Evolutionary conservation across 192 early-diverging fungal species (phyloP).

Genomic region (Mortierella hygrophila): DNA sequence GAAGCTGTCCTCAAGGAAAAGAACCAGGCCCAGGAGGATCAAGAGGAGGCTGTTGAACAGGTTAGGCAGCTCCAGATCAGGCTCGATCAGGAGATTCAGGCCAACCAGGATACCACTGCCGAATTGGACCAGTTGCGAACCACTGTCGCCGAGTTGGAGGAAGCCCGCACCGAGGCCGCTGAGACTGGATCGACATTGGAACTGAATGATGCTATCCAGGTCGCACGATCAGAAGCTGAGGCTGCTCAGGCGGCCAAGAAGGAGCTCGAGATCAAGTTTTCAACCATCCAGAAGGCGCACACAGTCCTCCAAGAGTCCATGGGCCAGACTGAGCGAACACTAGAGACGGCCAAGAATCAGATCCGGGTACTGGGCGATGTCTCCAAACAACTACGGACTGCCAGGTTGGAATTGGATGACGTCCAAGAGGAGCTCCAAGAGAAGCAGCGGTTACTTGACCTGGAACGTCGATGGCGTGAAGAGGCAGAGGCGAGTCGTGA

Average conservation of each 20-base stretch:
- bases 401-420: slow-evolving; percentile 25
- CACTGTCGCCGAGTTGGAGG: slow-evolving; percentile 22
- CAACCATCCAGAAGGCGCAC: not conserved
- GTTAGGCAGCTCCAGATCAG: not conserved
- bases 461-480: slow-evolving; percentile 35
- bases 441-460: slow-evolving; percentile 23
- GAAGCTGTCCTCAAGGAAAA: slow-evolving; percentile 38
- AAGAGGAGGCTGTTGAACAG: slow-evolving; percentile 29
- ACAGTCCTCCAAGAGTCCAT: slow-evolving; percentile 12
- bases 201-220: not conserved
- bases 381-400: not conserved
- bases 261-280: not conserved
- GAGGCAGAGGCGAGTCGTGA: slow-evolving; percentile 31
- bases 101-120: slow-evolving; percentile 17
- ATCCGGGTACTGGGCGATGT: slow-evolving; percentile 13
- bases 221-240: not conserved
- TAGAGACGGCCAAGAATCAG: slow-evolving; percentile 14
- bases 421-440: slow-evolving; percentile 34
- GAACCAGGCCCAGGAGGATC: slow-evolving; percentile 38
- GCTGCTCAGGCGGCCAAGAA: not conserved
- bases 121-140: slow-evolving; percentile 22
- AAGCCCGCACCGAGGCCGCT: not conserved
- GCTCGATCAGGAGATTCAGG: slow-evolving; percentile 17
- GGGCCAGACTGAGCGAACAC: not conserved
- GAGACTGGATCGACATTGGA: not conserved